Conservation (phyloP, 1,284 basidiomycete genomes). For the Malassezia pachydermatis region DNA sequence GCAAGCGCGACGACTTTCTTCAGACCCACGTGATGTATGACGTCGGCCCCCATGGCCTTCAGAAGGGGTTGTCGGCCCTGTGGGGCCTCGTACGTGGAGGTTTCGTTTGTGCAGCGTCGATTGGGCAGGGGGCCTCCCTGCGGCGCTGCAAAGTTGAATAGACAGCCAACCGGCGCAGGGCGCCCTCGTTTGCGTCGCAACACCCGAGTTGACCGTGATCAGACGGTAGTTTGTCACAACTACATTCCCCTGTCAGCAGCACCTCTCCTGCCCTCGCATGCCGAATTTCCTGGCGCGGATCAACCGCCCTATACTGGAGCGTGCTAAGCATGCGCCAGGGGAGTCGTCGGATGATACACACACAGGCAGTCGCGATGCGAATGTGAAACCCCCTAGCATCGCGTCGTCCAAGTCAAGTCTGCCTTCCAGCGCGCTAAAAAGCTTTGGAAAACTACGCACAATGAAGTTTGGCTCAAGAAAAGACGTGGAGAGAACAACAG, state of each 20-base stretch:
- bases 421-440: background rate
- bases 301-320: background rate
- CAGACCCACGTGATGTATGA: conserved; percentile 5
- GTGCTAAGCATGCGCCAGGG: background rate
- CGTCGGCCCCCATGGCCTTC: background rate
- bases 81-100: no score
- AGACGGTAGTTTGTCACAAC: no score
- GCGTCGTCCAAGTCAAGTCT: conserved; percentile 1
- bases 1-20: background rate
- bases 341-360: no score
- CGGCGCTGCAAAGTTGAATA: no score
- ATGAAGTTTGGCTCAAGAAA: background rate
- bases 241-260: no score
- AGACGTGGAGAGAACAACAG: background rate
- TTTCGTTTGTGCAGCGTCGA: background rate
- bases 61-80: no score
- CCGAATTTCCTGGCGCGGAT: conserved; percentile 13
- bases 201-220: no score
- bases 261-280: conserved; percentile 5
- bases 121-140: background rate
- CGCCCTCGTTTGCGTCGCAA: no score
- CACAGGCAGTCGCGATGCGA: no score
- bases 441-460: conserved; percentile 4
- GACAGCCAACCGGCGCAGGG: no score
- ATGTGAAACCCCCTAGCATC: background rate